Evolutionary conservation across 2,329 filamentous ascomycete species (phyloP).

Genomic region (Xylariaceae sp.): DNA sequence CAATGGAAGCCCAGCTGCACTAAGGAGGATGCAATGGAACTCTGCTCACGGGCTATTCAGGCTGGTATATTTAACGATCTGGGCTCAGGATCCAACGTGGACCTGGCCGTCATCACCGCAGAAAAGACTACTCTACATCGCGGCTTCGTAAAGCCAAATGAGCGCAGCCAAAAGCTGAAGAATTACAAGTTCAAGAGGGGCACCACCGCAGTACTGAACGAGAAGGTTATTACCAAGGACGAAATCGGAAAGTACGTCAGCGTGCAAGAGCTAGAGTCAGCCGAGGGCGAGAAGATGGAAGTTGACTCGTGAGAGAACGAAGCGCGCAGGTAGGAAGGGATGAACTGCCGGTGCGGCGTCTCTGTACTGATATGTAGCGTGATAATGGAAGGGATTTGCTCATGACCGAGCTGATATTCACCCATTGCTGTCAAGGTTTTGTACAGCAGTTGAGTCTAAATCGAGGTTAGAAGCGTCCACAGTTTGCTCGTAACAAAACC

Average conservation of each 20-base stretch:
- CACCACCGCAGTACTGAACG: constrained; percentile 93
- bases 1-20: constrained; percentile 83
- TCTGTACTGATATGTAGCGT: constrained; percentile 24
- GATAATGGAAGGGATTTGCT: constrained; percentile 28
- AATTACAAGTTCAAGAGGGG: constrained; percentile 90
- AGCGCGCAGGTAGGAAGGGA: neutral
- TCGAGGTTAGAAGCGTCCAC: too few relatives aligned
- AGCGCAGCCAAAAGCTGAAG: constrained; percentile 86
- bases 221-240: constrained; percentile 93
- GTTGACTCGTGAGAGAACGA: constrained; percentile 57
- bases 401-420: too few relatives aligned
- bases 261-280: constrained; percentile 75
- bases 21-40: constrained; percentile 69
- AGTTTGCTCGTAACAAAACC: too few relatives aligned
- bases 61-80: constrained; percentile 99
- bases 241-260: constrained; percentile 94
- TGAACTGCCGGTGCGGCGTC: constrained; percentile 1
- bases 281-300: constrained; percentile 71
- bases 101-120: constrained; percentile 91
- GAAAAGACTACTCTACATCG: constrained; percentile 94
- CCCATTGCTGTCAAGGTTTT: too few relatives aligned
- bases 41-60: constrained; percentile 77
- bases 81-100: constrained; percentile 95
- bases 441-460: too few relatives aligned
- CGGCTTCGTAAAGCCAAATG: constrained; percentile 92